Conservation (phyloP, 345 rosid genomes). For the Tarenaya hassleriana region DNA sequence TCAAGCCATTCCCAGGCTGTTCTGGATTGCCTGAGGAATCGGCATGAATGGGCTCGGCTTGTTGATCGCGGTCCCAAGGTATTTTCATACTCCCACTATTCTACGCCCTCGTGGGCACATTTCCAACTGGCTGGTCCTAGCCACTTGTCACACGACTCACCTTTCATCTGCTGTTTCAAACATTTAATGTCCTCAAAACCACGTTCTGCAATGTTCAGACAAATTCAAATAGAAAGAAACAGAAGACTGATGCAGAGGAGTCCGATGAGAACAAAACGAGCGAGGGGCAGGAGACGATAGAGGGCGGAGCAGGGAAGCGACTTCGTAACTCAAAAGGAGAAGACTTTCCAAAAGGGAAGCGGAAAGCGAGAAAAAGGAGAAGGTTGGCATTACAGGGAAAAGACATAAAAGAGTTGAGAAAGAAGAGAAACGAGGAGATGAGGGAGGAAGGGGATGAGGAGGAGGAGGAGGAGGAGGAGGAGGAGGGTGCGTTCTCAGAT, state of each 20-base stretch:
- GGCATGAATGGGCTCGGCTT: constrained; percentile 94
- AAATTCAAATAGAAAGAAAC: constrained; percentile 74
- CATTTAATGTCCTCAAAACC: constrained; percentile 4
- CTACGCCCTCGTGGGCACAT: background rate
- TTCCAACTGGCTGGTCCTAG: background rate
- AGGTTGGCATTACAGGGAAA: constrained; percentile 72
- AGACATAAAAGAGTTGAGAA: constrained; percentile 60
- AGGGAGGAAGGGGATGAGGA: constrained; percentile 47
- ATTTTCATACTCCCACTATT: background rate
- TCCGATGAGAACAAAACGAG: constrained; percentile 60
- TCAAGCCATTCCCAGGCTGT: constrained; percentile 98
- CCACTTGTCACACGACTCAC: background rate
- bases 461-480: constrained; percentile 27
- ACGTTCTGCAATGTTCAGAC: constrained; percentile 42
- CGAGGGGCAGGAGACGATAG: constrained; percentile 37
- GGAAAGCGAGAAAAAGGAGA: constrained; percentile 82
- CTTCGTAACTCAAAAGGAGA: constrained; percentile 61
- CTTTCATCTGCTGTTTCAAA: background rate
- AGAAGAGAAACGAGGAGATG: constrained; percentile 43
- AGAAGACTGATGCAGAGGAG: constrained; percentile 71
- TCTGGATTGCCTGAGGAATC: constrained; percentile 93
- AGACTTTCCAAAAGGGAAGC: constrained; percentile 89
- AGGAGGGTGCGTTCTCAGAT: constrained; percentile 55
- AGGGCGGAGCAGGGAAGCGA: constrained; percentile 34
- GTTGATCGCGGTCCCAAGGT: constrained; percentile 99